Base-by-base conservation (phyloP, 2,329 filamentous ascomycete species). In the Sporothrix brasiliensis region DNA sequence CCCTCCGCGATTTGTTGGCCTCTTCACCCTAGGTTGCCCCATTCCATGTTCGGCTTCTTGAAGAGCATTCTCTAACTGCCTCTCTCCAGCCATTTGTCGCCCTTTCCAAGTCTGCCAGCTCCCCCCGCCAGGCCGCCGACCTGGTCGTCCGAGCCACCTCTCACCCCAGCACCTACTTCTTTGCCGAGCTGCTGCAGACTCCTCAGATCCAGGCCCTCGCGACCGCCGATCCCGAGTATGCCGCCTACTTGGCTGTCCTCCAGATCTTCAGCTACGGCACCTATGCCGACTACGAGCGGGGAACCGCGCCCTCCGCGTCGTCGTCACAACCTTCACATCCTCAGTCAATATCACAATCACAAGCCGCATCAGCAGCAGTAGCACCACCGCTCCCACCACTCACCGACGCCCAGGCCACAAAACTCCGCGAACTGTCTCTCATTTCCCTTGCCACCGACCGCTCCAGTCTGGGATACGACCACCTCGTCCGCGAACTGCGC, bases 201-300 rank as follows among this genome's bases (percentile, higher is more conserved):
- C 88, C 92, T 0, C 89, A 92, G 75, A 89, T 98, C 74, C 91
- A 95, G 80, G 85, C 87, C 14, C 88, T 98, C 58, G 83, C 84
- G 52, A 79, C 79, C 10, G 77, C 77, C 24, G 74, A 76, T n/a
- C 78, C 85, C 49, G 91, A 96, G 65, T 87, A 90, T 76, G 81
- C 84, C 1, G 75, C 82, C 3, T 81, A 92, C 80, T 84, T 95
- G 67, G 87, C 83, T 1, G 86, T 97, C 16, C 89, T 99, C 58
- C 87, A 94, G 80, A 90, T 96, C 76, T 99, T 99, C 81, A 92
- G 93, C 71, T 93, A 95, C 85, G 95, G 94, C 72, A 97, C 93
- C 72, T 97, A 93, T 84, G 83, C 87, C 72, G 87, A 90, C 75
- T 97, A 97, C 83, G 77, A 74, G 76, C n/a, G 78, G 14, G 63